Conservation (phyloP, 257 asterid genomes). For the Nicotiana tomentosiformis region DNA sequence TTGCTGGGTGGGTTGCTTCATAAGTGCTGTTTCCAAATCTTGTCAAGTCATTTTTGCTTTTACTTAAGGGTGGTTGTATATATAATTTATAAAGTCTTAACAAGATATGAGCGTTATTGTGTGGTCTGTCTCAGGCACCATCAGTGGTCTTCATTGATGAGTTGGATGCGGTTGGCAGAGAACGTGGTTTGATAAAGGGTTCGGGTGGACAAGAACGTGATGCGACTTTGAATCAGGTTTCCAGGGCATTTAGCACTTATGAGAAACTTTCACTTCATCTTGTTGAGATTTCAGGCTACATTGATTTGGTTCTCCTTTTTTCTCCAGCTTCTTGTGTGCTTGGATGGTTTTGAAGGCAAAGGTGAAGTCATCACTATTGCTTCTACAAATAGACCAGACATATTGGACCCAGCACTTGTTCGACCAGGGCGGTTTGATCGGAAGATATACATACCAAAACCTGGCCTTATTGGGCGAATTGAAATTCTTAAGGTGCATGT, state of each 20-base stretch:
- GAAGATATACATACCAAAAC: conserved; percentile 83
- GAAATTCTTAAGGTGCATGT: conserved; percentile 76
- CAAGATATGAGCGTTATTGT: conserved; percentile 9
- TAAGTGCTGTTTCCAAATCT: neutral
- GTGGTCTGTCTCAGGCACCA: conserved; percentile 63
- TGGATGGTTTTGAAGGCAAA: conserved; percentile 98
- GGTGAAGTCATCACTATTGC: conserved; percentile 98
- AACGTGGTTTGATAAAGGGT: conserved; percentile 83
- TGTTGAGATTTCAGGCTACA: conserved; percentile 11
- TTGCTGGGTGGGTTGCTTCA: neutral
- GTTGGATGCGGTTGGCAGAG: conserved; percentile 97
- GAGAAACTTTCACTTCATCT: conserved; percentile 9
- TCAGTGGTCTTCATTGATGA: conserved; percentile 97
- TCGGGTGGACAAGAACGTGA: conserved; percentile 99
- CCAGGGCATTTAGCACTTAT: conserved; percentile 11
- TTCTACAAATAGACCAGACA: conserved; percentile 96
- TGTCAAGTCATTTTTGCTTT: neutral
- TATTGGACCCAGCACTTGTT: conserved; percentile 93
- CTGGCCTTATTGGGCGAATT: conserved; percentile 82
- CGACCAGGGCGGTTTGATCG: conserved; percentile 97
- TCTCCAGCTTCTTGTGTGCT: conserved; percentile 86
- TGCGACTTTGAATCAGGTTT: conserved; percentile 96
- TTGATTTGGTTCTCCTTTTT: conserved; percentile 21
- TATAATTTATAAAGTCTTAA: conserved; percentile 4
- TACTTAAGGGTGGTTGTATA: neutral